Base-by-base conservation (phyloP, 768 basidiomycete genomes). In the Xerocomellus intermedius region DNA sequence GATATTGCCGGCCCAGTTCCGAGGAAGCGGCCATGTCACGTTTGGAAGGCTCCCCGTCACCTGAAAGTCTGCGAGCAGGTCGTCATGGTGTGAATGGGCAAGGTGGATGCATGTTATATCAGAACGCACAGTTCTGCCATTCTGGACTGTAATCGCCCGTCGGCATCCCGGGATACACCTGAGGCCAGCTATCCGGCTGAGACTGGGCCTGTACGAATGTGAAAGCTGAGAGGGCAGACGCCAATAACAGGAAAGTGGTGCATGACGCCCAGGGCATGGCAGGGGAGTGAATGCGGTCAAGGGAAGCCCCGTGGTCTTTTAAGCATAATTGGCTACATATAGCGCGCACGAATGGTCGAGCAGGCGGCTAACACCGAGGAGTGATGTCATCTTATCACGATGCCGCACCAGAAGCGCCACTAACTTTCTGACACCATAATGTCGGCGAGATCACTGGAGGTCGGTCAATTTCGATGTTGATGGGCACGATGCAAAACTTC, bases 1-100 rank as follows among this genome's bases (percentile, higher is more conserved):
- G 45, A 87, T 75, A 56, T 85, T 87, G 33, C 85, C 85, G 12
- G 85, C 84, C 62, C 74, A 87, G 64, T 75, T 80, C 8, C 77
- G 78, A 42, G 75, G 1, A 17, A 74, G 65, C 17, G 71, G 57
- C 64, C 82, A 85, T 0, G 83, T 80, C 37, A 86, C 72, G 53
- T 85, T 85, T 4, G 85, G 84, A 10, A 86, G 75, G n/a, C 63
- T 66, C 8, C 72, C 65, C 1, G 79, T 83, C 13, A 87, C 84
- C 56, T 78, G 69, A 56, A 83, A 87, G 63, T 87, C 85, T 87
- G 53, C 26, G 24, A 28, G 8, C 38, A 48, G 10, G 26, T 8
- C 3, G 24, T 47, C 2, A 37, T 38, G 30, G n/a, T 4, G 36
- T 42, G 24, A 12, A 9, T 16, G 22, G 12, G 6, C 1, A n/a